Evolutionary conservation across 129 eudicot genomes (phyloP).

Genomic region (Silybum marianum): DNA sequence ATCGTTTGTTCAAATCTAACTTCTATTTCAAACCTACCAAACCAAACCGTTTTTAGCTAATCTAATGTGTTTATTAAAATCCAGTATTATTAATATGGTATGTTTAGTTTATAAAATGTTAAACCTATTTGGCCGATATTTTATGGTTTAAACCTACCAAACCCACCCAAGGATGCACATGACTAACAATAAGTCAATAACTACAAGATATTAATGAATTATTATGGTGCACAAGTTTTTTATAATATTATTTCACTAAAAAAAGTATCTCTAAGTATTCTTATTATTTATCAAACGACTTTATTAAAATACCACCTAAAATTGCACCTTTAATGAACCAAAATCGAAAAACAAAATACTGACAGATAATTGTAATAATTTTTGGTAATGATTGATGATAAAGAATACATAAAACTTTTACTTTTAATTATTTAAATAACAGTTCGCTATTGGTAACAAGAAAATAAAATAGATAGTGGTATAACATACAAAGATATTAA

Average conservation of each 20-base stretch:
- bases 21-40: background rate
- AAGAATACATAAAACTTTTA: background rate
- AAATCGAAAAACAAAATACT: background rate
- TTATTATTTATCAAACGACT: background rate
- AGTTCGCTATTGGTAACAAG: background rate
- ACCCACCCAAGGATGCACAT: background rate
- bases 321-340: background rate
- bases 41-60: background rate
- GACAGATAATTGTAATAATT: background rate
- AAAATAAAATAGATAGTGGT: background rate
- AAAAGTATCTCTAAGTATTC: background rate
- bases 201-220: background rate
- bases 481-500: background rate
- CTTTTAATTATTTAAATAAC: background rate
- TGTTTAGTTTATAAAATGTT: background rate
- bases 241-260: background rate
- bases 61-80: background rate
- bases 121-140: background rate
- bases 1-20: background rate
- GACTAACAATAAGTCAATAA: background rate
- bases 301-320: background rate
- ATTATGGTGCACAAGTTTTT: background rate
- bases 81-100: background rate
- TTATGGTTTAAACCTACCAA: background rate
- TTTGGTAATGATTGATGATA: background rate